Base-by-base conservation (phyloP, 176 grass and related monocot genomes). In the Triticum dicoccoides region DNA sequence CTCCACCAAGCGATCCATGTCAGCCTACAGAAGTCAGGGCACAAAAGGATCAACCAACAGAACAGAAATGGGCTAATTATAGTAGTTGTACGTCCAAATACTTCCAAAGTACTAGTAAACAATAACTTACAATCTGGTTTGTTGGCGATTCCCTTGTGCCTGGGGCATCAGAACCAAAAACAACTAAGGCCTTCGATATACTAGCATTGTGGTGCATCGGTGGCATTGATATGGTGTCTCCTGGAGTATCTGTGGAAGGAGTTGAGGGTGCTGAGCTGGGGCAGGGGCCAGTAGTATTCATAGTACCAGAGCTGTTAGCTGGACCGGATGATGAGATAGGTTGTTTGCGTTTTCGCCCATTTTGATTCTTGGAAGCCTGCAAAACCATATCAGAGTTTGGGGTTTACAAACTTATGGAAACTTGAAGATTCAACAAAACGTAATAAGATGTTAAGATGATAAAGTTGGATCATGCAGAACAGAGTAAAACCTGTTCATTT, bases 211-310 rank as follows among this genome's bases (percentile, higher is more conserved):
- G 89, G 73, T 88, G 93, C 63, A 86, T 77, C 1, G 79, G 89
- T 63, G 90, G 82, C 35, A 86, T 86, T 84, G 96, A 96, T 38
- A 98, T 88, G 37, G 91, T 89, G 42, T 98, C 93, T 88, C 90
- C 88, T 63, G 92, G 96, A 47, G 93, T 96, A 76, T 90, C 93
- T 33, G 96, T 86, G 6, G 91, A 98, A 49, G 93, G 96, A 54
- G 96, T 98, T 72, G 96, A 96, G n/a, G 96, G 92, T 32, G 85
- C 91, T 51, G 97, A 96, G 87, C 96, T 92, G 45, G 93, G 93
- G 75, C 94, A 91, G 32, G 92, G 94, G 9, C 88, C 93, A 49
- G 92, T 83, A 73, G 94, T 96, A 88, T 96, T 94, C 67, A 83
- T 79, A 23, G 97, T 96, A 52, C 97, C 97, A 69, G 96, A 89